These are phyloP conservation scores for Gymnopilus junonius DNA, from an alignment of 768 basidiomycete species.

Conservation along the genomic window DNA sequence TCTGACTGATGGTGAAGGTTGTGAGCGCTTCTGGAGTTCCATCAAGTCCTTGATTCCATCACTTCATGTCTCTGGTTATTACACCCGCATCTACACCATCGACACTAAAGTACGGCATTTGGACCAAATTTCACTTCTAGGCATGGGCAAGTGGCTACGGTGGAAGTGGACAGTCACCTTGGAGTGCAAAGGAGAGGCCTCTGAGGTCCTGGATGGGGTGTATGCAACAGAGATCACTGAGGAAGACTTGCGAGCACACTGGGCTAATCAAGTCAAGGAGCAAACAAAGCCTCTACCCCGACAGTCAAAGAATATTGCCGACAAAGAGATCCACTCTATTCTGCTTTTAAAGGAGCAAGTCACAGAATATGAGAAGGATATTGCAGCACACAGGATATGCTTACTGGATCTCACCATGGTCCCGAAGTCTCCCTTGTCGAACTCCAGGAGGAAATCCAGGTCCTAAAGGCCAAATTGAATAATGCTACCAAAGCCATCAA, in stretches of 20 bases:
- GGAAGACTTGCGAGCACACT: constrained; percentile 10
- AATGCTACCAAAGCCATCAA: not conserved
- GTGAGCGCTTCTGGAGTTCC: constrained; percentile 24
- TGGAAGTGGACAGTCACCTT: constrained; percentile 2
- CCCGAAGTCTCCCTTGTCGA: constrained; percentile 6
- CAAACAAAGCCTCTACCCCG: constrained; percentile 22
- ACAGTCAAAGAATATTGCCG: not conserved
- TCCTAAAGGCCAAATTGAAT: not conserved
- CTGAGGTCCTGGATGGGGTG: not conserved
- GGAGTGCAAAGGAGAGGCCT: constrained; percentile 3
- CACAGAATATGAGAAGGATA: not conserved
- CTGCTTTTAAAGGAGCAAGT: not conserved
- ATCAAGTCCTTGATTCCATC: constrained; percentile 19
- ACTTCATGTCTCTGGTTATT: constrained; percentile 10
- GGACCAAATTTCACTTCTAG: constrained; percentile 1
- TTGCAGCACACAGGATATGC: not conserved
- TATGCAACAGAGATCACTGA: not conserved
- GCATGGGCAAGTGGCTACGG: constrained; percentile 7
- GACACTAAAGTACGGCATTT: constrained; percentile 15
- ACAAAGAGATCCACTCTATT: not conserved
- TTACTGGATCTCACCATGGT: not conserved
- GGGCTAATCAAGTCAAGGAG: constrained; percentile 3
- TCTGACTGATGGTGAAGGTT: constrained; percentile 32
- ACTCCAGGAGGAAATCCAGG: constrained; percentile 10
- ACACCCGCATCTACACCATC: constrained; percentile 13